Base-by-base conservation (phyloP, 176 grass and related monocot genomes). In the Triticum monococcum region DNA sequence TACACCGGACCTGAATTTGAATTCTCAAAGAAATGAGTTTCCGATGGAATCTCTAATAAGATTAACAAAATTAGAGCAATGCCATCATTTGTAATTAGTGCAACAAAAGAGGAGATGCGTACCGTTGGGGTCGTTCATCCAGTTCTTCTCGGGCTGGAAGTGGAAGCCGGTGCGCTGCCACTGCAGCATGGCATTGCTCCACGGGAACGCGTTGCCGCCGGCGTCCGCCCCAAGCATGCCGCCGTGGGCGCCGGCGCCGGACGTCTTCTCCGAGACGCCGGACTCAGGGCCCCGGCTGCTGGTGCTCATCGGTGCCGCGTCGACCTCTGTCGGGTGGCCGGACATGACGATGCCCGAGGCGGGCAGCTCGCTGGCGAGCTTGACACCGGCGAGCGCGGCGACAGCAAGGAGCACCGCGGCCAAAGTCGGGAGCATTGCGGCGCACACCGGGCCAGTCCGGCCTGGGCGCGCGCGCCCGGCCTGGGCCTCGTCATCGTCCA, bases 141-240 rank as follows among this genome's bases (percentile, higher is more conserved):
- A 99, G 79, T 99, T 98, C 88, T 88, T 94, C 54, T 92, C 65
- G 0, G 97, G 97, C 78, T 96, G 97, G 92, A 99, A 99, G 66
- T 99, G 97, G 92, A 99, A 99, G 0, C 88, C 92, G 3, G 94
- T 96, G 40, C 92, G 94, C 48, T 99, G 97, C 94, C 94, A 99
- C 8, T 92, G 89, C 68, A 99, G 94, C 90, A 99, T 99, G 0
- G 79, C 86, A 16, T 96, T 94, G 76, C 94, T 94, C 97, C 97
- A 99, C 2, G 92, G 91, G 79, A 88, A 96, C 4, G 79, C 86
- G 23, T 83, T 87, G 6, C 57, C 40, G 0, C 31, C 57, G 13
- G n/a, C 83, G 11, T 22, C 79, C 16, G 22, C 23, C 4, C 72
- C 46, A 4, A 72, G 74, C 78, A 62, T 84, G 31, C 30, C 76